A percentile compares a stretch with the other conserved stretches of the same genome.
Evolutionary conservation across 257 asterid species (phyloP).

Genomic region (Hygrophila difformis): DNA sequence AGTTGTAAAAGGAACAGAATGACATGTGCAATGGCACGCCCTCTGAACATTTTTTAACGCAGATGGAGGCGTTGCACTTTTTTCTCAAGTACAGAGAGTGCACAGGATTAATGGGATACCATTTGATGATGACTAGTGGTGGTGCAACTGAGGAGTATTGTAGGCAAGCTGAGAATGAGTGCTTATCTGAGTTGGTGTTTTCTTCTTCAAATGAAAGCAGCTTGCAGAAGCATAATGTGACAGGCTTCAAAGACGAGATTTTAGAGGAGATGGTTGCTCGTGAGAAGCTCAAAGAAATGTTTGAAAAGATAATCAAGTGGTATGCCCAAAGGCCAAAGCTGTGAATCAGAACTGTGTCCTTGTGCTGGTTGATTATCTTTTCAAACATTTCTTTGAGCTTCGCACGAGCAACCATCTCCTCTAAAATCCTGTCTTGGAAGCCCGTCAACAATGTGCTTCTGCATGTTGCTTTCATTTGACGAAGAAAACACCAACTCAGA

Average conservation of each 20-base stretch:
- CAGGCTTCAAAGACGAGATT: slow-evolving; percentile 23
- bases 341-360: slow-evolving; percentile 26
- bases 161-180: slow-evolving; percentile 41
- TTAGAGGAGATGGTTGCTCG: slow-evolving; percentile 28
- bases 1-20: too few relatives aligned
- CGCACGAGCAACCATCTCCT: slow-evolving; percentile 20
- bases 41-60: too few relatives aligned
- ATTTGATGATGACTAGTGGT: slow-evolving; percentile 34
- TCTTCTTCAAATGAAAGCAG: slow-evolving; percentile 17
- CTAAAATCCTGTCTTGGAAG: slow-evolving; percentile 28
- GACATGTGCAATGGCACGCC: too few relatives aligned
- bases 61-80: too few relatives aligned
- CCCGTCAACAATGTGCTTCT: slow-evolving; percentile 7
- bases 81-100: too few relatives aligned
- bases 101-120: too few relatives aligned
- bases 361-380: slow-evolving; percentile 42
- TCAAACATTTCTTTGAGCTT: slow-evolving; percentile 28
- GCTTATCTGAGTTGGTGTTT: slow-evolving; percentile 41
- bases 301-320: too few relatives aligned
- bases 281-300: slow-evolving; percentile 18
- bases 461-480: slow-evolving; percentile 9
- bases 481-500: slow-evolving; percentile 39
- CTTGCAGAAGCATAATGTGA: slow-evolving; percentile 2
- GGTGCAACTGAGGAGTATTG: slow-evolving; percentile 43
- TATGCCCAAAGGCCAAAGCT: slow-evolving; percentile 29